A percentile compares a stretch with the other conserved stretches of the same genome.
These are phyloP conservation scores for Tilletia setariae DNA, from an alignment of 1,284 basidiomycete species.

Conservation along the genomic window DNA sequence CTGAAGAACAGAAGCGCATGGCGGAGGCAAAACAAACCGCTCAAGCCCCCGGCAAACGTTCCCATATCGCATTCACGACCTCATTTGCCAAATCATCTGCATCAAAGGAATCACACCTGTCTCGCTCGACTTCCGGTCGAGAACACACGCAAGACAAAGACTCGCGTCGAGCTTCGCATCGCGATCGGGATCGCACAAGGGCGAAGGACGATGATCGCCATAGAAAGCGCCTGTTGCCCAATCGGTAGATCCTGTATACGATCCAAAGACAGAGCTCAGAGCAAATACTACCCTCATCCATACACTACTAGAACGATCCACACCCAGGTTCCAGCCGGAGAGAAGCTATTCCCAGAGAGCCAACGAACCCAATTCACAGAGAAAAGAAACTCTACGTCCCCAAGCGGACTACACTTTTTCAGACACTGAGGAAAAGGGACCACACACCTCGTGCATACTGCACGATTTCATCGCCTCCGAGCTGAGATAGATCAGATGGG, in stretches of 20 bases:
- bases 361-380: too few species aligned
- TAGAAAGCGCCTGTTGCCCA: too few species aligned
- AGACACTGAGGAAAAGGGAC: conserved; percentile 62
- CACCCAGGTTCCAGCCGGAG: too few species aligned
- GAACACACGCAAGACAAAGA: neutral
- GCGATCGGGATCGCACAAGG: too few species aligned
- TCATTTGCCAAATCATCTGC: neutral
- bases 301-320: too few species aligned
- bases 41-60: conserved; percentile 7
- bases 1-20: conserved; percentile 8
- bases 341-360: too few species aligned
- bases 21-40: conserved; percentile 9
- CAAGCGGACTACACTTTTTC: too few species aligned
- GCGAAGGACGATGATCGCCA: too few species aligned
- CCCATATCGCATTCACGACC: conserved; percentile 6
- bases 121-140: neutral
- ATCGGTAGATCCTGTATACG: too few species aligned
- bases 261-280: too few species aligned
- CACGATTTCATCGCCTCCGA: conserved; percentile 81
- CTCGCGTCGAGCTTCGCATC: neutral
- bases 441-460: conserved; percentile 84
- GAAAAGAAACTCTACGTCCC: too few species aligned
- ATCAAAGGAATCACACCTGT: neutral
- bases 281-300: too few species aligned
- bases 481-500: conserved; percentile 24